phyloP scores from a whole-genome alignment of 352 stramenopile genomes.

The Phytopythium aichiense region DNA sequence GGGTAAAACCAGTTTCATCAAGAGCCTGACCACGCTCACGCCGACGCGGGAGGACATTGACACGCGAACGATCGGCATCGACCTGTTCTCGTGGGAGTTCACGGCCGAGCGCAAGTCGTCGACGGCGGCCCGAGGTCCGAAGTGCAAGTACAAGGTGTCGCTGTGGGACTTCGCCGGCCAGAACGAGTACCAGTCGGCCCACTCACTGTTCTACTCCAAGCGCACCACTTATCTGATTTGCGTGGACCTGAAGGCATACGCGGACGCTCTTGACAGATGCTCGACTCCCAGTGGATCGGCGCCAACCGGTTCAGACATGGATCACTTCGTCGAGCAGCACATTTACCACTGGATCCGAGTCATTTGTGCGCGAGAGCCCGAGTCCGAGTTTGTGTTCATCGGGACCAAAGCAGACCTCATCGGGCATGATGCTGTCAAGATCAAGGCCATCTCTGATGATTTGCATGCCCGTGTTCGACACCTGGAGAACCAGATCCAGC shows the following conservation, averaged over 20 bases:
- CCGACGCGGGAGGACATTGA: slow-evolving; percentile 13
- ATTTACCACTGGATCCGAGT: slow-evolving; percentile 11
- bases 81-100: slow-evolving; percentile 26
- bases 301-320: background rate
- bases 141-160: slow-evolving; percentile 8
- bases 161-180: slow-evolving; percentile 22
- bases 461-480: no score
- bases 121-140: no score
- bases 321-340: slow-evolving; percentile 14
- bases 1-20: slow-evolving; percentile 34
- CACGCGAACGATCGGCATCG: slow-evolving; percentile 29
- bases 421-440: background rate
- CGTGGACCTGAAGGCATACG: slow-evolving; percentile 9
- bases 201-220: slow-evolving; percentile 17
- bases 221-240: slow-evolving; percentile 14
- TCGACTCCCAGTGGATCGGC: no score
- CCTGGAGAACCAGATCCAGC: no score
- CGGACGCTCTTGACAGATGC: background rate
- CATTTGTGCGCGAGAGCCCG: background rate
- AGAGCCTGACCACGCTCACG: slow-evolving; percentile 15
- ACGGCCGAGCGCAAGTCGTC: background rate
- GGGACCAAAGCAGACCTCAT: background rate
- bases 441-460: background rate
- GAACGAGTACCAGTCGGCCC: slow-evolving; percentile 14
- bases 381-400: background rate